A percentile compares a stretch with the other conserved stretches of the same genome.
Evolutionary conservation across 1,284 basidiomycete genomes (phyloP).

Genomic region (Cystobasidiaceae sp.): DNA sequence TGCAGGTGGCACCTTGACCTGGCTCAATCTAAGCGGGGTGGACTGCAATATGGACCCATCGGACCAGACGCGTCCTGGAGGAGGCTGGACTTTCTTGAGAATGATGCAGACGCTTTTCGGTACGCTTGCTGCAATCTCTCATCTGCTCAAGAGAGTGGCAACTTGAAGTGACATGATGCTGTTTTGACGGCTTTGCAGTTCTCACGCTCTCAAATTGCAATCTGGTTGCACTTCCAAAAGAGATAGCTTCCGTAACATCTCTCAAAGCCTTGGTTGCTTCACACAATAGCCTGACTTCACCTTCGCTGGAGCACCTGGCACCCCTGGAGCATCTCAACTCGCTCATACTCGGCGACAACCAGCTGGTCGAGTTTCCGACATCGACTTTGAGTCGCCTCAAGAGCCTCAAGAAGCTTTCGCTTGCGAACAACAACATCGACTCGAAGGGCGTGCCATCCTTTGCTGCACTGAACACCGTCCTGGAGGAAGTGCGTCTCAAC

Average conservation of each 20-base stretch:
- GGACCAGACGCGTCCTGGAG: background rate
- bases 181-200: background rate
- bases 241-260: conserved; percentile 1
- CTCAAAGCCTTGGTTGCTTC: conserved; percentile 28
- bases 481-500: conserved; percentile 27
- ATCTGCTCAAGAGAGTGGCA: too few relatives aligned
- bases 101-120: conserved; percentile 28
- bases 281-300: conserved; percentile 20
- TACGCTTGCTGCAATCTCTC: background rate
- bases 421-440: conserved; percentile 20
- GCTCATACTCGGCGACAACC: conserved; percentile 25
- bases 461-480: background rate
- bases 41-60: background rate
- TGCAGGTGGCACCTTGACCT: conserved; percentile 25
- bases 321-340: conserved; percentile 14
- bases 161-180: background rate
- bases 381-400: background rate
- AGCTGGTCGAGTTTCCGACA: conserved; percentile 17
- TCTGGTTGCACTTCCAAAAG: conserved; percentile 17
- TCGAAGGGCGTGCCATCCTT: conserved; percentile 12
- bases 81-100: conserved; percentile 11
- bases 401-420: conserved; percentile 18
- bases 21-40: conserved; percentile 29
- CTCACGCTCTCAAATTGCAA: conserved; percentile 19
- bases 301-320: conserved; percentile 9